Base-by-base conservation (phyloP, 352 stramenopile species). In the Globisporangium okanoganense region DNA sequence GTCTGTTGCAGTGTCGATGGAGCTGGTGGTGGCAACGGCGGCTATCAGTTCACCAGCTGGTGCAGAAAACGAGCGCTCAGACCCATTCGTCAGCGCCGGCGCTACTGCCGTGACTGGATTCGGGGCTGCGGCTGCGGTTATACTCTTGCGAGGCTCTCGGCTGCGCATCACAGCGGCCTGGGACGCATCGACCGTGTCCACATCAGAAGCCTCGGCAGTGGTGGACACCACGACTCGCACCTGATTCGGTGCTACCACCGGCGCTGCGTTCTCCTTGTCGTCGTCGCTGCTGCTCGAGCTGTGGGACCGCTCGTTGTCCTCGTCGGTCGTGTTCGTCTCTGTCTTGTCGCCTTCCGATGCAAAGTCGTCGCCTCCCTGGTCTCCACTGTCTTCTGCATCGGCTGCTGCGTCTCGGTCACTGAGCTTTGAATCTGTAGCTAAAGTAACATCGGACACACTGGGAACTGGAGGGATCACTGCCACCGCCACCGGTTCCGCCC, bases 251-350 rank as follows among this genome's bases (percentile, higher is more conserved):
- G 33, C 36, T 7, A 33, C 20, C 8, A 22, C 13, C 22, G 51
- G 52, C 44, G n/a, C 38, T 24, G 31, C 67, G 29, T 75, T 85
- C 65, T 82, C 75, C 40, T 80, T 79, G 56, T 82, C 71, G 14
- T 70, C 72, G 51, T 77, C 68, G 38, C 31, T 48, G 58, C 27
- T 67, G 38, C 55, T 65, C 14, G 38, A 48, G 38, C 64, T 66
- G 56, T 40, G 63, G 27, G 49, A 55, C n/a, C 16, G 29, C 47
- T 67, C 44, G 31, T 43, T 41, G 35, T 27, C 41, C 20, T 54
- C 69, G 35, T 72, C 60, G 12, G 60, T 65, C 40, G 60, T 61
- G 51, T 59, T 61, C n/a, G 60, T 56, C 31, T 65, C 60, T 22
- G 60, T 65, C 20, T 48, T 53, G 22, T 56, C 60, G 35, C 41